A percentile compares a stretch with the other conserved stretches of the same genome.
These are phyloP conservation scores for Lasiosphaeria miniovina DNA, from an alignment of 495 filamentous ascomycete genomes.

Conservation along the genomic window DNA sequence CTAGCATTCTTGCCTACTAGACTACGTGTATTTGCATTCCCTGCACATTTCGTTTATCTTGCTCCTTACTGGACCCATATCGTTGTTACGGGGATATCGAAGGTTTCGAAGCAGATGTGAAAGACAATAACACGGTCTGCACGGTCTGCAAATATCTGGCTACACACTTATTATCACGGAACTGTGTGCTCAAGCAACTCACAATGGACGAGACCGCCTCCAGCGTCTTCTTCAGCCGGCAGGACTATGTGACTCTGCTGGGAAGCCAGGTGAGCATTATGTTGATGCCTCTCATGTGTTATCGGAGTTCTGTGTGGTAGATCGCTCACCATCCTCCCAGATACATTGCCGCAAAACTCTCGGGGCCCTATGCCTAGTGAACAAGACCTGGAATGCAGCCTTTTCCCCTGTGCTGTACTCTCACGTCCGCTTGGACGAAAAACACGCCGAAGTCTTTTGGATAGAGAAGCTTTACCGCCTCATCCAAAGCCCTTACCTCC, in stretches of 20 bases:
- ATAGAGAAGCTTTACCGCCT: not conserved
- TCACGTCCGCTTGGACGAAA: not conserved
- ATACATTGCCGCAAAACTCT: slow-evolving; percentile 1
- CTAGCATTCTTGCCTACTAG: too few relatives aligned
- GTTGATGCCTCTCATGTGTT: not conserved
- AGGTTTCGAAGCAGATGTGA: too few relatives aligned
- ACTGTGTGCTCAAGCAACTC: too few relatives aligned
- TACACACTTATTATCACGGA: too few relatives aligned
- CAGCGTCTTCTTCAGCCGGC: not conserved
- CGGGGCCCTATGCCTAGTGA: not conserved
- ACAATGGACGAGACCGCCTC: not conserved
- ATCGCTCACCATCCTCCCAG: not conserved
- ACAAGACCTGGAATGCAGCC: not conserved
- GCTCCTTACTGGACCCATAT: too few relatives aligned
- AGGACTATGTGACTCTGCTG: not conserved
- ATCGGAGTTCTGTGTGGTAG: not conserved
- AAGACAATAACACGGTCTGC: too few relatives aligned
- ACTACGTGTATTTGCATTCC: too few relatives aligned
- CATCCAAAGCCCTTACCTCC: not conserved
- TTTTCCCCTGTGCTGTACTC: not conserved
- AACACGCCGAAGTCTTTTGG: not conserved
- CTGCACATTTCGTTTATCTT: too few relatives aligned
- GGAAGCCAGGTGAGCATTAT: not conserved
- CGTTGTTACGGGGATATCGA: too few relatives aligned
- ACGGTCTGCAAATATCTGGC: too few relatives aligned